Base-by-base conservation (phyloP, 768 basidiomycete species). In the Crepidotus variabilis region DNA sequence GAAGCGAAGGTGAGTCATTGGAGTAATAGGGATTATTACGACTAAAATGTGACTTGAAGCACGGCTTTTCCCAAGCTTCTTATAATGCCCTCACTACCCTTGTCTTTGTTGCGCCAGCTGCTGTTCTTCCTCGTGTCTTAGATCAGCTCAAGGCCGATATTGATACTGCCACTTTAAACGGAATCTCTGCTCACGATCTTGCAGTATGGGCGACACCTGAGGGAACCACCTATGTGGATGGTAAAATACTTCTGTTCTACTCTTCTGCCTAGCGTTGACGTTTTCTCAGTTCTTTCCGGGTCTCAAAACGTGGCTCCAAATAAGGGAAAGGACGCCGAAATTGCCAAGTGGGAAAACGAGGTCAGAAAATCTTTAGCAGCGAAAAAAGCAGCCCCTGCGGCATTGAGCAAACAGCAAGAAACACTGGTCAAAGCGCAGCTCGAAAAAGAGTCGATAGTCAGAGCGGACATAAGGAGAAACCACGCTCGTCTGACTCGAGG, bases 261-360 rank as follows among this genome's bases (percentile, higher is more conserved):
- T 6, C 22, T 21, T 47, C 21, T n/a, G n/a, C n/a, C n/a, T 16
- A 35, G 49, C 3, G 34, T 50, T 50, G 1, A 10, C 55, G 32
- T 50, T 20, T n/a, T 34, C 55, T 45, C 61, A 92, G 91, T 91
- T 2, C 73, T 94, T 13, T 75, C 85, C 9, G 72, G 78, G 1
- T 82, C 81, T 55, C 88, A 88, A 63, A 77, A 75, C 0, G 76
- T 61, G 65, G 48, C 74, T 67, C 71, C 71, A 2, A 79, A 72
- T 60, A 96, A 95, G 67, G 90, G 92, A 13, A 98, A 97, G 63
- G 89, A 87, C 56, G 84, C 89, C 5, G 92, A 92, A 34, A 89
- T 96, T 13, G 88, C 92, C 16, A 88, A 92, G 65, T 99, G 96
- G 96, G 97, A 99, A 59, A 88, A 87, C 23, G 95, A 99, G 58